A percentile compares a stretch with the other conserved stretches of the same genome.
These are phyloP conservation scores for Castanea sativa DNA, from an alignment of 306 rosid species.

Conservation along the genomic window DNA sequence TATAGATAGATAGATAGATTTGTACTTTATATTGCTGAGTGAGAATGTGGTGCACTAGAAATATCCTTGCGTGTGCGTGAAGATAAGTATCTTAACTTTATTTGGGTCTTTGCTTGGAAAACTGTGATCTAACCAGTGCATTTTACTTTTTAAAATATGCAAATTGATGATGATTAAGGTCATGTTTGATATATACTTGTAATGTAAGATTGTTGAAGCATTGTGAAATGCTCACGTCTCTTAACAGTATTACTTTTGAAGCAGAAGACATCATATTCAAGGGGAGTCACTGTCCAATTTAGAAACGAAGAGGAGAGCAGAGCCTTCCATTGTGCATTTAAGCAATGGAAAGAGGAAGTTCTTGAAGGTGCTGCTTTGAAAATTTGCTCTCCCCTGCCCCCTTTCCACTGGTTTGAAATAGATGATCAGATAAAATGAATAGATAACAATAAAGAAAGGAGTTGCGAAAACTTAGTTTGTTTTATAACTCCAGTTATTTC, in stretches of 20 bases:
- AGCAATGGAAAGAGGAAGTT: constrained; percentile 66
- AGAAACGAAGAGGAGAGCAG: constrained; percentile 69
- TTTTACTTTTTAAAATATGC: not conserved
- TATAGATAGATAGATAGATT: not conserved
- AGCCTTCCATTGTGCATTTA: constrained; percentile 65
- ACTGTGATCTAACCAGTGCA: not conserved
- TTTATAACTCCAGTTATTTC: not conserved
- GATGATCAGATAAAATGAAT: not conserved
- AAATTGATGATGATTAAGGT: not conserved
- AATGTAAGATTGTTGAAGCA: not conserved
- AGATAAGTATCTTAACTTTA: not conserved
- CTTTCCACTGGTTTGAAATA: not conserved
- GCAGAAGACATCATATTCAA: constrained; percentile 68
- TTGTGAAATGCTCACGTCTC: constrained; percentile 11
- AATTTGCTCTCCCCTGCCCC: not conserved
- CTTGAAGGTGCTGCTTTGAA: constrained; percentile 59
- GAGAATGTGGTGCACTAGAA: not conserved
- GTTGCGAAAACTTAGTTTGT: not conserved
- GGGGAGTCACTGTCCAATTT: constrained; percentile 62
- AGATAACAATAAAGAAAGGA: not conserved
- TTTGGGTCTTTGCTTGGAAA: not conserved
- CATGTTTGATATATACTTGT: not conserved
- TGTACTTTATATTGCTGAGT: not conserved
- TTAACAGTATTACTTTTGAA: constrained; percentile 36
- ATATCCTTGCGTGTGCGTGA: not conserved